Base-by-base conservation (phyloP, 257 asterid species). In the Sherardia arvensis region DNA sequence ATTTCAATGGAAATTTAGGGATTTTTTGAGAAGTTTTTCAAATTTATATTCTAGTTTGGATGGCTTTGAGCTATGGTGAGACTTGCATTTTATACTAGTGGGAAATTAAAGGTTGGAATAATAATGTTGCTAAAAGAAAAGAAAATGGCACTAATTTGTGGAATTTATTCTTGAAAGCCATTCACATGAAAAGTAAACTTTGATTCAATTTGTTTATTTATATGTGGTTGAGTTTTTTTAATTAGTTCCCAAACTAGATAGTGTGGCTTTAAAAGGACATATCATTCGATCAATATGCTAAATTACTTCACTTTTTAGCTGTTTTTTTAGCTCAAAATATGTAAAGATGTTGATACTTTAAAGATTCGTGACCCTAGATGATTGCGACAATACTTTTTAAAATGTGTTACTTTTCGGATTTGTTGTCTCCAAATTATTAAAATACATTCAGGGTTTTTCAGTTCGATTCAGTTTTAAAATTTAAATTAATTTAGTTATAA, bases 1-100 rank as follows among this genome's bases (percentile, higher is more conserved):
- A 22, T 8, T 49, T 38, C 3, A 4, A 25, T 11, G 30, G n/a
- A 27, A 56, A 15, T 28, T 48, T 77, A 62, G 80, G 80, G 75
- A 57, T 61, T 60, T 64, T 62, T 18, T 69, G 33, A 20, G 25
- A 14, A 29, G 27, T 20, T 3, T 14, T 43, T 43, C 18, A 12
- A 38, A 38, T 15, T 38, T 38, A 17, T 3, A 10, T 33, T 33
- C 40, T 38, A 38, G 47, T 17, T 38, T 38, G 47, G 47, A 9
- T 43, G 47, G 8, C 3, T 15, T 14, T 43, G n/a, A 43, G 51
- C 51, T 15, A 14, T 43, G 51, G 51, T 43, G 51, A 43, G 51
- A 14, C 51, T 32, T 38, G 57, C 73, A 47, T 54, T 75, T 72
- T 79, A 79, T 84, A 81, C 56, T 49, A n/a, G 56, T 21, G 26